Evolutionary conservation across 2,329 filamentous ascomycete genomes (phyloP), one percentile per base, ranked within the genome.

Genomic region (Cladosporium oxysporum): DNA sequence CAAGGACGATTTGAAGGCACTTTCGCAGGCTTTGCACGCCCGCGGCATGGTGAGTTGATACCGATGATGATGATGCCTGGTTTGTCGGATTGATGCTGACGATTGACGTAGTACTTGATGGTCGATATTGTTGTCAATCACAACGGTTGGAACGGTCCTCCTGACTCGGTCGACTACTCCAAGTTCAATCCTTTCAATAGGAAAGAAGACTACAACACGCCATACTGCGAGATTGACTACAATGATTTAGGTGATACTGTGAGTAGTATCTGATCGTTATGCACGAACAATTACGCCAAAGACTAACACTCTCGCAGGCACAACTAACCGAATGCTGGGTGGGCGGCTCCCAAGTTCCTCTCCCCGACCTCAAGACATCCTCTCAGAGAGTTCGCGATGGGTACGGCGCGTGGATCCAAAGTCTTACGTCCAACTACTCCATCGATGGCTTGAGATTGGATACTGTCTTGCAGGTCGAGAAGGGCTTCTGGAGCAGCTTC

Each of bases 361-460:
- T 91, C 0, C 87, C 88, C 0, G 88, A 91, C 69, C 75, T 91
- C 14, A 79, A 85, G 65, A 91, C 88, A 0, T 81, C 84, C 50
- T 78, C 80, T 33, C 62, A 77, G 0, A 74, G 76, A 1, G 83
- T 90, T 11, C 80, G 82, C 29, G 73, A 74, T 18, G 77, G 85
- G 2, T 86, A 85, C 73, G 79, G 85, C 63, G 75, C 79, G n/a
- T 91, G 89, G 89, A 80, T 91, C 70, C 75, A 73, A 21, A 78
- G 79, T 50, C 78, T 90, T 0, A 83, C 90, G 1, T 74, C 80
- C 2, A 85, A 87, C 68, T 91, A 89, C 72, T 80, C 79, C 21
- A 87, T 90, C 79, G 83, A 85, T 71, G 83, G 83, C 1, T 71
- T 85, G n/a, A 81, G 83, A 59, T 75, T 85, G 31, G 83, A 85